Base-by-base conservation (phyloP, 768 basidiomycete species). In the Baorangia bicolor region DNA sequence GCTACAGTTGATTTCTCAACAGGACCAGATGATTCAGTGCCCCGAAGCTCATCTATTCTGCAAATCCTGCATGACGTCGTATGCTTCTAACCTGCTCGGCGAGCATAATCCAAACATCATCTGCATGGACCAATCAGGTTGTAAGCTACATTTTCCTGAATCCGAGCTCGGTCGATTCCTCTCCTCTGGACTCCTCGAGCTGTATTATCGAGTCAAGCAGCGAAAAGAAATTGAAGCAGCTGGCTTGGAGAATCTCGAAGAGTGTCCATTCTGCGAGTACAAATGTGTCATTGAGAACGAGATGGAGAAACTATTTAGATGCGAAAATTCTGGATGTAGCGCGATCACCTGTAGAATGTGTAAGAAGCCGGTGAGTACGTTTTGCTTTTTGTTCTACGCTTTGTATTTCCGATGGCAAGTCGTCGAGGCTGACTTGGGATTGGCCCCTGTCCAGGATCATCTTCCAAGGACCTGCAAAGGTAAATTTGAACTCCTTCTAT, bases 11-110 rank as follows among this genome's bases (percentile, higher is more conserved):
- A 64, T 40, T 12, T 39, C 35, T 50, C 44, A 27, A 21, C 64
- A 95, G 92, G 81, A 83, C 38, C 84, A 88, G 61, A 89, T 94
- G 86, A 78, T 91, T 2, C 93, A 95, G 73, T 96, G 94, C 63
- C 85, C 89, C 0, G 93, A 94, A 52, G 85, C 88, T 0, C 94
- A 97, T 68, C 81, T 94, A 3, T 97, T 96, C 74, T 96, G 94
- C 70, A 75, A 68, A 33, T 72, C 77, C 2, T 96, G 94, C 67
- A 81, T 92, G 71, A 81, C 72, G 1, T 73, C 79, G 3, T 89
- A 93, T 64, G 85, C 86, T 1, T 82, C 85, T 33, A 86, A 77
- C 27, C 77, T 83, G 30, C 80, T 95, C 12, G 86, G 85, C 41
- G 73, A 78, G 46, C 87, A 86, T 60, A 79, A 84, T 62, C 70